These are phyloP conservation scores for Cercospora nicotianae DNA, from an alignment of 2,329 filamentous ascomycete genomes.

Conservation along the genomic window DNA sequence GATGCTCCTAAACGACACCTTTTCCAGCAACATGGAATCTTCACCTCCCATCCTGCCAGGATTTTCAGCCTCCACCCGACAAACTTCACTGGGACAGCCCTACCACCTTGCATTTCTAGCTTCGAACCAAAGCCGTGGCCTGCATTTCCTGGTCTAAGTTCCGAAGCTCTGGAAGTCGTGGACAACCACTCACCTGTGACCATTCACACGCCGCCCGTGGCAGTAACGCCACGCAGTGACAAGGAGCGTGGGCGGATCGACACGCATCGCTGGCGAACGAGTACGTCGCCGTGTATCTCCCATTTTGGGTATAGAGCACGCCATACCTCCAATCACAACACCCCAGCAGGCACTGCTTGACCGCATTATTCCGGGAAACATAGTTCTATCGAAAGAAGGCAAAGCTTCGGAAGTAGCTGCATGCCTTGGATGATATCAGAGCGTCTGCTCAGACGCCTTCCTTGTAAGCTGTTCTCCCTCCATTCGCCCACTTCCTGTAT, in stretches of 20 bases:
- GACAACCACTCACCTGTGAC: neutral
- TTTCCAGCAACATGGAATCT: neutral
- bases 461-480: slow-evolving; percentile 14
- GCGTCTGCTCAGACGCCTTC: slow-evolving; percentile 3
- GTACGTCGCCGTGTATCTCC: neutral
- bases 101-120: neutral
- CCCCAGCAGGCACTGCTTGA: slow-evolving; percentile 10
- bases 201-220: neutral
- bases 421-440: slow-evolving; percentile 6
- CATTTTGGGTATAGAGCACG: neutral
- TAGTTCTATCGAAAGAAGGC: slow-evolving; percentile 4
- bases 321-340: slow-evolving; percentile 8
- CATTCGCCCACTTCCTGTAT: slow-evolving; percentile 1
- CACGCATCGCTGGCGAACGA: neutral
- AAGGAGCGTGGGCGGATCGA: slow-evolving; percentile 11
- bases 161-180: neutral
- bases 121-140: neutral
- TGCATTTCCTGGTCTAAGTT: neutral
- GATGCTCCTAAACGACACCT: neutral
- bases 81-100: neutral
- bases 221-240: neutral
- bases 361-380: slow-evolving; percentile 11
- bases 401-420: slow-evolving; percentile 9
- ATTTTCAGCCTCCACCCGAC: neutral
- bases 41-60: neutral